phyloP scores from a whole-genome alignment of 768 basidiomycete genomes.

The Rickenella mellea region DNA sequence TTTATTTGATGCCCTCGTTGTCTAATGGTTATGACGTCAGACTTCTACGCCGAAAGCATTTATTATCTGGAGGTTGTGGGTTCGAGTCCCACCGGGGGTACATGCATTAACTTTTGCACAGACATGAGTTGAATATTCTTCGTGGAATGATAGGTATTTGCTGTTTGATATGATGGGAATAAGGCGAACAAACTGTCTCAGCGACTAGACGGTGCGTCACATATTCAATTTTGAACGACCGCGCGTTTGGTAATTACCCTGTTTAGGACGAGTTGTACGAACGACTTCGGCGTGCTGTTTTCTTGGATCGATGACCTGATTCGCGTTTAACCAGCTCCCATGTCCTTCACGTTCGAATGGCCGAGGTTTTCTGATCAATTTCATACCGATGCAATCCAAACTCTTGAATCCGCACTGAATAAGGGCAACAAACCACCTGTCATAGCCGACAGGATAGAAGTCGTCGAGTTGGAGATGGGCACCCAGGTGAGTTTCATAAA shows the following conservation, averaged over 20 bases:
- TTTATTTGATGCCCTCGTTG: conserved; percentile 78
- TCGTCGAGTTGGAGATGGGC: conserved; percentile 98
- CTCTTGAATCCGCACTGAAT: conserved; percentile 95
- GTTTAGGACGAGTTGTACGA: no score
- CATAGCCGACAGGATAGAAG: conserved; percentile 95
- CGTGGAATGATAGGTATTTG: no score
- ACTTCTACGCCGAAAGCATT: conserved; percentile 43
- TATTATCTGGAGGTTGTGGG: conserved; percentile 73
- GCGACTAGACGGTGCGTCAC: no score
- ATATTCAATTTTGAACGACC: no score
- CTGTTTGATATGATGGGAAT: no score
- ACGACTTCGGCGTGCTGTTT: no score
- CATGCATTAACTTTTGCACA: conserved; percentile 1
- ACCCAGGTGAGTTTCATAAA: conserved; percentile 56
- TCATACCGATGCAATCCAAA: conserved; percentile 90
- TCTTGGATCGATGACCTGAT: no score
- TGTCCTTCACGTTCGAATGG: conserved; percentile 94
- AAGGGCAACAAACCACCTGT: conserved; percentile 97
- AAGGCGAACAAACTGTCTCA: no score
- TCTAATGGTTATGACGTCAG: conserved; percentile 91
- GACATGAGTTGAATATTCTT: no score
- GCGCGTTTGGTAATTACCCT: no score
- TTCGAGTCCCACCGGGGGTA: conserved; percentile 83
- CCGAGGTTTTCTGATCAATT: conserved; percentile 96
- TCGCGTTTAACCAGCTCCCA: conserved; percentile 22